Evolutionary conservation across 2,329 filamentous ascomycete genomes (phyloP).

Genomic region (Aspergillus ruber): DNA sequence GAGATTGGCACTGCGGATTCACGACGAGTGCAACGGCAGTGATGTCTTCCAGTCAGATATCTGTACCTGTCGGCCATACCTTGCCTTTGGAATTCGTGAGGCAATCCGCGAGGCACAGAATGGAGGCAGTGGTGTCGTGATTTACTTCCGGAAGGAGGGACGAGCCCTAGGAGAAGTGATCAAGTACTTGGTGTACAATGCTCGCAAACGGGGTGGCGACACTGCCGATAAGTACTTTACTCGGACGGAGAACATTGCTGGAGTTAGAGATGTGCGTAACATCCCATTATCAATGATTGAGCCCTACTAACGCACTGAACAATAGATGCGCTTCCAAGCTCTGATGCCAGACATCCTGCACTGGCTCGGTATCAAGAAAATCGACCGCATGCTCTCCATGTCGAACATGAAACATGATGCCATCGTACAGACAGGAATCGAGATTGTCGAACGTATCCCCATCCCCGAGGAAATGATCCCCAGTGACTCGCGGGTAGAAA

Average conservation of each 20-base stretch:
- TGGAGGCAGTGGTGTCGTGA: constrained; percentile 88
- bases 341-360: constrained; percentile 97
- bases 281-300: constrained; percentile 20
- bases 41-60: constrained; percentile 98
- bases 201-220: constrained; percentile 39
- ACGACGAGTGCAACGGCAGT: constrained; percentile 87
- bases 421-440: constrained; percentile 49
- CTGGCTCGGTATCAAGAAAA: constrained; percentile 97
- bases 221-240: constrained; percentile 65
- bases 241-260: constrained; percentile 95
- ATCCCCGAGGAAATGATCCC: constrained; percentile 93
- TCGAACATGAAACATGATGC: constrained; percentile 63
- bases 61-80: constrained; percentile 85
- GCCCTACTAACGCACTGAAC: constrained; percentile 10
- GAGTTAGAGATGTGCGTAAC: constrained; percentile 63
- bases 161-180: constrained; percentile 91
- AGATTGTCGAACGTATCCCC: constrained; percentile 82
- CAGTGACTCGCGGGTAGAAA: constrained; percentile 92
- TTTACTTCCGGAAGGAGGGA: constrained; percentile 98
- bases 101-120: constrained; percentile 95
- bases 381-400: constrained; percentile 98
- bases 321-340: constrained; percentile 90
- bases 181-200: constrained; percentile 66
- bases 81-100: constrained; percentile 95
- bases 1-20: constrained; percentile 75